Conservation (phyloP, 345 rosid genomes). For the Eutrema heterophyllum region DNA sequence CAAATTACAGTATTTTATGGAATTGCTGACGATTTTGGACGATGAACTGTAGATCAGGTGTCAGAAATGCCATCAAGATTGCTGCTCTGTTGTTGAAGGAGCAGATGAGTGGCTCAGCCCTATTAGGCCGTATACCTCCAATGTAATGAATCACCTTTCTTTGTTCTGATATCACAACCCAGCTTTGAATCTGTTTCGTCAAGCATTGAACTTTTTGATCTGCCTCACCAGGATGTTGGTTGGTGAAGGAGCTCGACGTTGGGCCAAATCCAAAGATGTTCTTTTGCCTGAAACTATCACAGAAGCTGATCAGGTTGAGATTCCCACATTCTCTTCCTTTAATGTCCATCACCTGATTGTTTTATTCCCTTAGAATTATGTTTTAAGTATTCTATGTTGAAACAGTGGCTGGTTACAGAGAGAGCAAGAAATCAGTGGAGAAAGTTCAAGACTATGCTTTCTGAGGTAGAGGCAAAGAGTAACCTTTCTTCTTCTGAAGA, state of each 20-base stretch:
- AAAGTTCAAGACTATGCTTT: slow-evolving; percentile 66
- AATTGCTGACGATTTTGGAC: slow-evolving; percentile 11
- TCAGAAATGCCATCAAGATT: slow-evolving; percentile 77
- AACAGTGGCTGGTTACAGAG: slow-evolving; percentile 84
- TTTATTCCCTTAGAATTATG: not conserved
- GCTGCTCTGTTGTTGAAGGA: slow-evolving; percentile 76
- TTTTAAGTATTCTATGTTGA: not conserved
- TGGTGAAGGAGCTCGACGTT: slow-evolving; percentile 84
- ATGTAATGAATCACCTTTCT: slow-evolving; percentile 46
- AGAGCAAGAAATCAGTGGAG: slow-evolving; percentile 78
- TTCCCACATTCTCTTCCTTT: not conserved
- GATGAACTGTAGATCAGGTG: slow-evolving; percentile 69
- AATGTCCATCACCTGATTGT: not conserved
- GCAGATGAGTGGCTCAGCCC: slow-evolving; percentile 56
- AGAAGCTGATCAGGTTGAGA: slow-evolving; percentile 69
- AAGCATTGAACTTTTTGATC: not conserved
- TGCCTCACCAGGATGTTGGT: slow-evolving; percentile 66
- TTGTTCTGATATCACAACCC: not conserved
- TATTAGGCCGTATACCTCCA: slow-evolving; percentile 89
- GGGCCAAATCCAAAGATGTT: slow-evolving; percentile 73
- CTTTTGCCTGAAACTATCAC: slow-evolving; percentile 39
- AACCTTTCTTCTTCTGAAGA: slow-evolving; percentile 13
- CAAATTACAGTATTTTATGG: not conserved
- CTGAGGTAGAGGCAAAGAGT: slow-evolving; percentile 39
- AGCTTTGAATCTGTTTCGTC: not conserved